phyloP scores from a whole-genome alignment of 371 early-diverging fungal genomes.

The Nematocida parisii region DNA sequence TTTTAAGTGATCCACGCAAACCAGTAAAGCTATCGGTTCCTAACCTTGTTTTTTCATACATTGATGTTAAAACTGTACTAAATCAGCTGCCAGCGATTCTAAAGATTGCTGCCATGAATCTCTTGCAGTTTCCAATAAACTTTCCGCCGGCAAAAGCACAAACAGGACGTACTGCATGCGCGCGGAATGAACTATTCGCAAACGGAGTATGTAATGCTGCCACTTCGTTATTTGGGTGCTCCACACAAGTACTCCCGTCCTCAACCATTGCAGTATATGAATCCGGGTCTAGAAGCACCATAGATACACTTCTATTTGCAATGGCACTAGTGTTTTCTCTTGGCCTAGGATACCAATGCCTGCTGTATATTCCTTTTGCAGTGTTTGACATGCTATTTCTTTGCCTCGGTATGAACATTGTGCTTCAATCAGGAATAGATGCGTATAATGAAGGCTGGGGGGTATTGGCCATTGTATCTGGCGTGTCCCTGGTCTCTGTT shows the following conservation, averaged over 20 bases:
- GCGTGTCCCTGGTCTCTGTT: neutral
- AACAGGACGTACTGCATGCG: neutral
- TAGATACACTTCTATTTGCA: slow-evolving; percentile 14
- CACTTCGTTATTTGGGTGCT: slow-evolving; percentile 12
- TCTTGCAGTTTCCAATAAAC: slow-evolving; percentile 49
- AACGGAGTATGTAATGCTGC: slow-evolving; percentile 24
- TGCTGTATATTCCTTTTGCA: slow-evolving; percentile 33
- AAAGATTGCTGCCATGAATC: slow-evolving; percentile 21
- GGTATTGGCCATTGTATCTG: neutral
- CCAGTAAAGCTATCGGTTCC: neutral
- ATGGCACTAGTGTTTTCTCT: neutral
- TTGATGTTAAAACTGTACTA: neutral
- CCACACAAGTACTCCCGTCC: slow-evolving; percentile 13
- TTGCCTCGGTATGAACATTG: slow-evolving; percentile 12
- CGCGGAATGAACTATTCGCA: slow-evolving; percentile 32
- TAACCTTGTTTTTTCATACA: neutral
- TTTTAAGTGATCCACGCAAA: slow-evolving; percentile 8
- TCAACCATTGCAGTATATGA: slow-evolving; percentile 21
- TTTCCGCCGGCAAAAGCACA: slow-evolving; percentile 5
- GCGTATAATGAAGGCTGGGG: neutral
- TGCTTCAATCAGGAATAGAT: neutral
- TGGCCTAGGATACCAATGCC: neutral
- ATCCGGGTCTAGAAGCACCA: slow-evolving; percentile 3
- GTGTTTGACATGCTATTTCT: slow-evolving; percentile 21
- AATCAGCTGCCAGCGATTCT: neutral